Evolutionary conservation across 2,329 filamentous ascomycete species (phyloP).

Genomic region (Blastomyces parvus): DNA sequence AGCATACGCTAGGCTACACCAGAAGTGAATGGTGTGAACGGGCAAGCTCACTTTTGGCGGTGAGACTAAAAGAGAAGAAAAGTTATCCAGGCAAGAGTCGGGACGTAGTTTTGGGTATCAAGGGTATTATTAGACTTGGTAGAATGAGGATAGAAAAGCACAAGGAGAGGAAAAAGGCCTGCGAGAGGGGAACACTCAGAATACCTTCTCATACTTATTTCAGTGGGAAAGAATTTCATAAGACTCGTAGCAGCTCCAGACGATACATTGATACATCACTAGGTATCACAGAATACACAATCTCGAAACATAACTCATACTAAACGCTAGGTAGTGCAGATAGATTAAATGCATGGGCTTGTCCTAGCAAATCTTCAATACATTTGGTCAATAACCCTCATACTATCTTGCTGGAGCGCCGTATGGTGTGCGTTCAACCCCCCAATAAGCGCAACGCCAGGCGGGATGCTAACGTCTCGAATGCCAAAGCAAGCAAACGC

Average conservation of each 20-base stretch:
- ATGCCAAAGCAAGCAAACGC: slow-evolving; percentile 56
- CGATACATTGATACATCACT: neutral
- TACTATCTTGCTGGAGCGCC: neutral
- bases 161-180: neutral
- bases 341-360: neutral
- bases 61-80: neutral
- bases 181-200: neutral
- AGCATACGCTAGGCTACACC: neutral
- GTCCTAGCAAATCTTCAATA: neutral
- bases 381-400: slow-evolving; percentile 5
- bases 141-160: neutral
- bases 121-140: neutral
- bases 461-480: slow-evolving; percentile 46
- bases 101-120: neutral
- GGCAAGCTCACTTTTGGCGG: neutral
- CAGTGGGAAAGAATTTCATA: neutral
- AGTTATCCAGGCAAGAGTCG: neutral
- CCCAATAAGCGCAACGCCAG: slow-evolving; percentile 51
- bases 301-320: neutral
- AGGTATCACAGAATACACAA: neutral
- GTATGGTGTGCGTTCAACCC: slow-evolving; percentile 44
- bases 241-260: neutral
- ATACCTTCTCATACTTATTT: neutral
- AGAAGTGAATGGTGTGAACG: neutral
- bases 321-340: neutral